Conservation (phyloP, 75 land plant genomes). For the Isoetes taiwanensis region DNA sequence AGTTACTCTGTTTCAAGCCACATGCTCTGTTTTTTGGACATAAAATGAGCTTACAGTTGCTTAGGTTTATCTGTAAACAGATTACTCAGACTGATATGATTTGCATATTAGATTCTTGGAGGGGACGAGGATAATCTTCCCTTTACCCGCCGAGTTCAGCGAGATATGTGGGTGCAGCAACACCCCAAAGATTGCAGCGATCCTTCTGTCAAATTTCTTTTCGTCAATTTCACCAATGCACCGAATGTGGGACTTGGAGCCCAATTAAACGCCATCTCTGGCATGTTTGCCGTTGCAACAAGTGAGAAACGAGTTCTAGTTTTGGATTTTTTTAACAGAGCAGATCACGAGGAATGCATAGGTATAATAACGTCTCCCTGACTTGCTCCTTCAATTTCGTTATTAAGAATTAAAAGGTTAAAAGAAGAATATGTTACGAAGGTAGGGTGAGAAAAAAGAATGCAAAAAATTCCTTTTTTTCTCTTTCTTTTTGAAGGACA, state of each 20-base stretch:
- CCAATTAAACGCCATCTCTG: constrained; percentile 62
- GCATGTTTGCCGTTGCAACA: constrained; percentile 66
- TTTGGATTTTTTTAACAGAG: constrained; percentile 58
- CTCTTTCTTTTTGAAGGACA: too few species aligned
- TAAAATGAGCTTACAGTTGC: not conserved
- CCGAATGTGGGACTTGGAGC: constrained; percentile 82
- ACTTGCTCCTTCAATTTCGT: too few species aligned
- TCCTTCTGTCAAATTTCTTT: constrained; percentile 40
- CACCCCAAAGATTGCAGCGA: constrained; percentile 66
- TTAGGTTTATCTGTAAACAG: too few species aligned
- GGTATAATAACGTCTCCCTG: constrained; percentile 32
- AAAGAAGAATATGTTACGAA: too few species aligned
- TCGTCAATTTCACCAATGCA: constrained; percentile 58
- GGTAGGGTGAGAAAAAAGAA: too few species aligned
- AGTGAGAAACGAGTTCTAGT: constrained; percentile 64
- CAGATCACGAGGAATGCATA: constrained; percentile 72
- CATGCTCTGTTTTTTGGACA: too few species aligned
- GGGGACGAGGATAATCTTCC: constrained; percentile 81
- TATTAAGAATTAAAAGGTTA: too few species aligned
- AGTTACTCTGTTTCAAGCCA: too few species aligned
- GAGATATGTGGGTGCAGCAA: constrained; percentile 77
- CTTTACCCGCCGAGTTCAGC: constrained; percentile 62
- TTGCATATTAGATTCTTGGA: constrained; percentile 65
- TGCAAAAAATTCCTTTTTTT: not conserved
- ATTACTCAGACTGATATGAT: too few species aligned